These are phyloP conservation scores for Tetracladium maxilliforme DNA, from an alignment of 2,329 filamentous ascomycete genomes.

Conservation along the genomic window DNA sequence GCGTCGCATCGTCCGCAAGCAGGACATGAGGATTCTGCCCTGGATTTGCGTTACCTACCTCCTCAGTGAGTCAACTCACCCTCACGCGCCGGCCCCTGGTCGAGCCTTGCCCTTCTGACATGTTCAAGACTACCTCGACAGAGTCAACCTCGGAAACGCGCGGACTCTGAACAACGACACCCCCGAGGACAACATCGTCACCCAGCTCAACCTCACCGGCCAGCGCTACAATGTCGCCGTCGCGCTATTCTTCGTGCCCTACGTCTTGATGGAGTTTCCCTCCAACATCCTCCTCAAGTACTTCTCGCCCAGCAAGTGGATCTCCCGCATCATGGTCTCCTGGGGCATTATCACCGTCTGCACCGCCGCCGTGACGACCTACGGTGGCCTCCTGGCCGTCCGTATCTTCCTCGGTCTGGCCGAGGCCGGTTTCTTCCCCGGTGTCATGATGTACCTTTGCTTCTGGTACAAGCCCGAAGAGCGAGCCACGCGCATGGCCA, in stretches of 20 bases:
- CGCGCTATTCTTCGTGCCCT: constrained; percentile 47
- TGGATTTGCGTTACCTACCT: no score
- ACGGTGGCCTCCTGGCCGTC: constrained; percentile 27
- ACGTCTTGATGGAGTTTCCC: constrained; percentile 40
- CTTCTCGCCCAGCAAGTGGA: constrained; percentile 22
- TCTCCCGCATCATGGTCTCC: constrained; percentile 22
- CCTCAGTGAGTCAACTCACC: no score
- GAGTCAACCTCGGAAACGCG: constrained; percentile 24
- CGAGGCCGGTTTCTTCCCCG: constrained; percentile 36
- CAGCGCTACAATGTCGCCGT: constrained; percentile 45
- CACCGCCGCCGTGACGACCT: constrained; percentile 29
- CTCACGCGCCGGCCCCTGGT: no score
- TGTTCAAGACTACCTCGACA: constrained; percentile 12
- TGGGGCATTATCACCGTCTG: constrained; percentile 35
- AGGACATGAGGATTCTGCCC: no score
- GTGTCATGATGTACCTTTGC: constrained; percentile 40
- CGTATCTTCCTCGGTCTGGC: constrained; percentile 34
- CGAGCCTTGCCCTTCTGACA: not conserved
- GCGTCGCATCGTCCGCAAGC: no score
- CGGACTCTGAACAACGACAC: no score
- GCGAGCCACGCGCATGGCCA: constrained; percentile 38
- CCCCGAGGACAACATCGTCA: constrained; percentile 21
- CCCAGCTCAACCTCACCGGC: constrained; percentile 21
- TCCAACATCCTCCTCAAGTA: constrained; percentile 21
- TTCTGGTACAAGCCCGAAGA: constrained; percentile 50